A percentile compares a stretch with the other conserved stretches of the same genome.
These are phyloP conservation scores for Saccharomyces uvarum DNA, from an alignment of 1,139 yeast genomes.

Conservation along the genomic window DNA sequence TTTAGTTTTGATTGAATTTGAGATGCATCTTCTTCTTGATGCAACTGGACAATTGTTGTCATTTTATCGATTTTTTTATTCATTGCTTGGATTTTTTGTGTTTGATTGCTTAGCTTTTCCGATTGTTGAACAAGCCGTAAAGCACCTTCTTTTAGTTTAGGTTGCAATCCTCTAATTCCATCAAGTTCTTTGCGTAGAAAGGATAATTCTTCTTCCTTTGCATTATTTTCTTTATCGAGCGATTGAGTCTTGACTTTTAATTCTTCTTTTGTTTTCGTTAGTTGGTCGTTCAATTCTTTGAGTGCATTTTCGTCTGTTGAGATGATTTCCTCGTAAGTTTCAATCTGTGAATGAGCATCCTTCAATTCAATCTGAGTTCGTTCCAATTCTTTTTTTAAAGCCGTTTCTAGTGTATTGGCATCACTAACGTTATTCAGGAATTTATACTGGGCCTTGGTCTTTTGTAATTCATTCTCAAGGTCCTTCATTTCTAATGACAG, in stretches of 20 bases:
- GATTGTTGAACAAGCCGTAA: slow-evolving; percentile 34
- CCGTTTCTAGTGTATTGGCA: slow-evolving; percentile 17
- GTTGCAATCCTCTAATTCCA: slow-evolving; percentile 14
- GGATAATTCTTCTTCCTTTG: slow-evolving; percentile 34
- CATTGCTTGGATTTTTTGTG: background rate
- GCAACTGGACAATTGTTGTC: background rate
- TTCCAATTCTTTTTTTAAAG: slow-evolving; percentile 35
- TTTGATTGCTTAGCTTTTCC: slow-evolving; percentile 8
- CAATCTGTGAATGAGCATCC: slow-evolving; percentile 42
- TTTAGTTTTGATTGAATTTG: background rate
- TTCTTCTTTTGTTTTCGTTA: slow-evolving; percentile 37
- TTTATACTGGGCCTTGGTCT: slow-evolving; percentile 33
- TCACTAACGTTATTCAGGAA: slow-evolving; percentile 10
- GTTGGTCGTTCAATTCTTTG: slow-evolving; percentile 36
- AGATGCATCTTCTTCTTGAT: background rate
- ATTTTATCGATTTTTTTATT: background rate
- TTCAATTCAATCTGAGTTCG: slow-evolving; percentile 41
- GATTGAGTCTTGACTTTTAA: slow-evolving; percentile 32
- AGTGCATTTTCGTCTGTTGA: slow-evolving; percentile 45
- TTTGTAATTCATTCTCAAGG: slow-evolving; percentile 35
- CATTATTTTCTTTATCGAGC: slow-evolving; percentile 32
- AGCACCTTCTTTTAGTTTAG: slow-evolving; percentile 34
- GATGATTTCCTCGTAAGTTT: slow-evolving; percentile 46
- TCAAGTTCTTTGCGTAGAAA: slow-evolving; percentile 16
- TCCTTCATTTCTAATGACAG: slow-evolving; percentile 30